A percentile compares a stretch with the other conserved stretches of the same genome.
These are phyloP conservation scores for Scytalidium lignicola DNA, from an alignment of 2,329 filamentous ascomycete genomes.

Conservation along the genomic window DNA sequence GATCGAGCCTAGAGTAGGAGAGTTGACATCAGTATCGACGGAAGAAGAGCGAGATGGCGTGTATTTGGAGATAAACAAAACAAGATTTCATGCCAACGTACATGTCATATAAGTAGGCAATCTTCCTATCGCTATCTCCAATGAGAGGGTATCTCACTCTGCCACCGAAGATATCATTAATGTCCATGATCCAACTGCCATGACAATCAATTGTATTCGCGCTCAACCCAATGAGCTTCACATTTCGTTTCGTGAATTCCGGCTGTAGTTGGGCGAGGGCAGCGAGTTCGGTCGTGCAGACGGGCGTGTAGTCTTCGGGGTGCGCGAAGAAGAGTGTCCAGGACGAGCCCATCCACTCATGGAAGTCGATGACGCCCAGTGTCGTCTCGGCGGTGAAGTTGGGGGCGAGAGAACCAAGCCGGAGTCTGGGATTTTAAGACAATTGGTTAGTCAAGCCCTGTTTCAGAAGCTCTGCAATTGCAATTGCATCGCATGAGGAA, in stretches of 20 bases:
- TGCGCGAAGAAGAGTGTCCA: conserved; percentile 69
- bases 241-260: conserved; percentile 55
- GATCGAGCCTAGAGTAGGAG: conserved; percentile 45
- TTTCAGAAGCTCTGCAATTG: too few relatives aligned
- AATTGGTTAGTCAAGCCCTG: too few relatives aligned
- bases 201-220: conserved; percentile 80
- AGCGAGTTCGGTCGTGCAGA: conserved; percentile 58
- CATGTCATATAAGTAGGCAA: conserved; percentile 73
- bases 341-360: conserved; percentile 64
- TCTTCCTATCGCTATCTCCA: conserved; percentile 69
- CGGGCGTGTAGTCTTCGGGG: conserved; percentile 51
- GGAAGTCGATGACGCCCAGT: conserved; percentile 61
- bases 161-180: conserved; percentile 66
- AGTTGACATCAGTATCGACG: neutral
- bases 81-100: conserved; percentile 40
- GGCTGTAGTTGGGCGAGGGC: conserved; percentile 59
- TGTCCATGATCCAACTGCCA: conserved; percentile 82
- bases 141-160: conserved; percentile 71
- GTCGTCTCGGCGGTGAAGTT: conserved; percentile 67
- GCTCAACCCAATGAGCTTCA: conserved; percentile 62
- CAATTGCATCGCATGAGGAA: too few relatives aligned
- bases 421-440: conserved; percentile 9
- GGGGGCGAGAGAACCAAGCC: conserved; percentile 40
- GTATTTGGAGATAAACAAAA: too few relatives aligned
- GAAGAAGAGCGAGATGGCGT: too few relatives aligned